Percentiles rank a stretch among this genome's conserved stretches.
phyloP scores from a whole-genome alignment of 441 rosid genomes.

The Adansonia rubrostipa region DNA sequence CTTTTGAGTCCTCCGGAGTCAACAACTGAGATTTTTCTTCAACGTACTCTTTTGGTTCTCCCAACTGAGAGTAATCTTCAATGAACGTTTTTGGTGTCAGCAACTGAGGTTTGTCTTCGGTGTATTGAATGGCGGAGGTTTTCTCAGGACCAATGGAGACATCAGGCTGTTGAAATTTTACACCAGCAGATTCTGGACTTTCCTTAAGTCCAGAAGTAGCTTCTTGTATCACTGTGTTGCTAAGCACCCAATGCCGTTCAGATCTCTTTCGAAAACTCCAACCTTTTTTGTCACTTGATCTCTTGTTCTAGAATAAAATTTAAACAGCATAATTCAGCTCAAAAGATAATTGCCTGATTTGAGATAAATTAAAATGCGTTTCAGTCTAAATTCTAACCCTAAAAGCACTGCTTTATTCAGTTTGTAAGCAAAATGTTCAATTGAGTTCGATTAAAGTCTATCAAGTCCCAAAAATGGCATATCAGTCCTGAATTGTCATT shows the following conservation, averaged over 20 bases:
- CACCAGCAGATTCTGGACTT: constrained; percentile 22
- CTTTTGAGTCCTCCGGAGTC: neutral
- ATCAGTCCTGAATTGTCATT: neutral
- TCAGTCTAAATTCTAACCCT: neutral
- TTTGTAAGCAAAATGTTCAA: neutral
- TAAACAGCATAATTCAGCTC: constrained; percentile 9
- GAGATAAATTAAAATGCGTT: neutral
- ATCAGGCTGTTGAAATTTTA: constrained; percentile 6
- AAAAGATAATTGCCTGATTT: neutral
- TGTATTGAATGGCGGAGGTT: constrained; percentile 5
- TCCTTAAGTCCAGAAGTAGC: constrained; percentile 25
- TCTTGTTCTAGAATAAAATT: constrained; percentile 21
- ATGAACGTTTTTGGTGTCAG: neutral
- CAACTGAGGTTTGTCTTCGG: constrained; percentile 14
- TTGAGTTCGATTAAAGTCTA: neutral
- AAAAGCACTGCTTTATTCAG: neutral
- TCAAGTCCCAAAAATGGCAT: neutral
- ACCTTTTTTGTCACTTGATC: constrained; percentile 21
- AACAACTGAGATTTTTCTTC: constrained; percentile 15
- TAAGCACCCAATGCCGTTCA: constrained; percentile 28
- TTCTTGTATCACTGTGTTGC: constrained; percentile 23
- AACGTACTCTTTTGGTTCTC: neutral
- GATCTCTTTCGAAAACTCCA: constrained; percentile 32
- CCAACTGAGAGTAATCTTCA: constrained; percentile 18
- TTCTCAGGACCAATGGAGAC: constrained; percentile 11